Percentiles rank a stretch among this genome's conserved stretches.
These are phyloP conservation scores for Trichomonas gallinae DNA, from an alignment of 208 protist genomes.

Conservation along the genomic window DNA sequence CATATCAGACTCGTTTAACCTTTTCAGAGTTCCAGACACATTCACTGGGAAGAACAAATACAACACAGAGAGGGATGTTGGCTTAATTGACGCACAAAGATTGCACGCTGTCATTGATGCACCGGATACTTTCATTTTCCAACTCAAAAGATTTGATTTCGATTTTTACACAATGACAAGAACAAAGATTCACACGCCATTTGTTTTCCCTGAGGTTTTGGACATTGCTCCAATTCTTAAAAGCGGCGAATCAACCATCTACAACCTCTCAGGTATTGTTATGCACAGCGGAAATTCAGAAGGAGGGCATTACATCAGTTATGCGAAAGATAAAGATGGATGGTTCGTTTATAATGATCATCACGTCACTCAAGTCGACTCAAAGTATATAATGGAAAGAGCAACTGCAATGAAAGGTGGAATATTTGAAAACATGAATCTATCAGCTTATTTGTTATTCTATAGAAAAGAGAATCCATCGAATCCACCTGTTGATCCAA, in stretches of 20 bases:
- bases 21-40: not conserved
- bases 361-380: not conserved
- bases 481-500: no score
- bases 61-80: not conserved
- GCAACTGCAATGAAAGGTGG: not conserved
- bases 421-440: no score
- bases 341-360: not conserved
- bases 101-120: not conserved
- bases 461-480: no score
- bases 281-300: not conserved
- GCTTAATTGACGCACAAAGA: not conserved
- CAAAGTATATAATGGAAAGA: not conserved
- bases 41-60: not conserved
- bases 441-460: no score
- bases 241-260: not conserved
- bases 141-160: not conserved
- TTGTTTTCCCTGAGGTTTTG: not conserved
- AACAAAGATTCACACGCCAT: not conserved
- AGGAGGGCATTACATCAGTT: not conserved
- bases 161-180: not conserved
- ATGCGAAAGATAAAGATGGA: not conserved
- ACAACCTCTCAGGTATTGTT: not conserved
- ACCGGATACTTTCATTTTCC: not conserved
- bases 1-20: not conserved
- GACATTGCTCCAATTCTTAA: not conserved